Evolutionary conservation across 352 stramenopile genomes (phyloP).

Genomic region (Phytopythium boreale): DNA sequence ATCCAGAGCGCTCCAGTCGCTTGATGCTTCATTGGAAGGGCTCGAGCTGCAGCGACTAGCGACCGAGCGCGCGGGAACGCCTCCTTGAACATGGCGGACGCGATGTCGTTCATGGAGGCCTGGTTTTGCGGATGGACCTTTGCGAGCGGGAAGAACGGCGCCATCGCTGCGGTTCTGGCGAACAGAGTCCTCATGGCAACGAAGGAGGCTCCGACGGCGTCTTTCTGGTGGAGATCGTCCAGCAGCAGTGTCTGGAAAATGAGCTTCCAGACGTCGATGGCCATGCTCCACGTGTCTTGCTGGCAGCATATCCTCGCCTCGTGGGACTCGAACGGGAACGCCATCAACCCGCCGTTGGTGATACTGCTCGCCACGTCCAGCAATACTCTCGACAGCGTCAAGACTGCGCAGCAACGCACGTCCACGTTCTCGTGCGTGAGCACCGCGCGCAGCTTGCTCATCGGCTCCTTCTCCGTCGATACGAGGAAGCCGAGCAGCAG

Average conservation of each 20-base stretch:
- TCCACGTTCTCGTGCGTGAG: conserved; percentile 67
- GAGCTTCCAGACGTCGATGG: conserved; percentile 79
- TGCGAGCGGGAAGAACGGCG: conserved; percentile 20
- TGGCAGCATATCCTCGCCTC: conserved; percentile 77
- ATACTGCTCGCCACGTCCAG: conserved; percentile 48
- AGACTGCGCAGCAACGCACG: conserved; percentile 56
- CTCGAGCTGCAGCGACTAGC: conserved; percentile 39
- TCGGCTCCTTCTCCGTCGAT: conserved; percentile 61
- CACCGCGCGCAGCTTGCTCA: conserved; percentile 72
- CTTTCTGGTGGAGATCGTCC: neutral
- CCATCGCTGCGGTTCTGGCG: conserved; percentile 37
- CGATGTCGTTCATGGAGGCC: conserved; percentile 63
- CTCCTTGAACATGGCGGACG: conserved; percentile 62
- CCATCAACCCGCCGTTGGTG: conserved; percentile 50
- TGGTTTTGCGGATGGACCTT: conserved; percentile 14
- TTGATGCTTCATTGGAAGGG: conserved; percentile 55
- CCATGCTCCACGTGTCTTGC: conserved; percentile 74
- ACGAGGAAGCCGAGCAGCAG: conserved; percentile 66
- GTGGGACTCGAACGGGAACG: conserved; percentile 82
- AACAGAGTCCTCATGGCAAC: conserved; percentile 58
- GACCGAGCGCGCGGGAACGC: conserved; percentile 51
- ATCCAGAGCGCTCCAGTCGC: conserved; percentile 61
- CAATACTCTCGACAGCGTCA: conserved; percentile 51
- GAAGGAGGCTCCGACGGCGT: conserved; percentile 43
- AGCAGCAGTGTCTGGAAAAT: conserved; percentile 65